These are phyloP conservation scores for Pulveroboletus sp. DNA, from an alignment of 768 basidiomycete species.

Conservation along the genomic window DNA sequence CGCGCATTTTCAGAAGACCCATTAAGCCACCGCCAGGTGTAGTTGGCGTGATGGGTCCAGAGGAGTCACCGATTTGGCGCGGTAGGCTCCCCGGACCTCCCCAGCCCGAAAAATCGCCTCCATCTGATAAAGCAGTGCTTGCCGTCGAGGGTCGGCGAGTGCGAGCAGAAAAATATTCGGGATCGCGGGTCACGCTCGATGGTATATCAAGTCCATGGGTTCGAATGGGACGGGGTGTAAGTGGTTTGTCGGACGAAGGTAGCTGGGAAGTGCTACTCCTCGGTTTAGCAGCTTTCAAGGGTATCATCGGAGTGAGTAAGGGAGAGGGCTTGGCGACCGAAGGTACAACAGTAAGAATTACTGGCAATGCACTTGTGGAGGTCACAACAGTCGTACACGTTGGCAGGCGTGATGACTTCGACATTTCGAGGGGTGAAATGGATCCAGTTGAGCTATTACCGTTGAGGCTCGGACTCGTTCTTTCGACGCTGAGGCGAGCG, in stretches of 20 bases:
- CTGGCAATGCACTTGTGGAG: conserved; percentile 66
- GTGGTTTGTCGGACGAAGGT: conserved; percentile 31
- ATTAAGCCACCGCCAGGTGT: conserved; percentile 64
- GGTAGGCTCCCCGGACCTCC: conserved; percentile 37
- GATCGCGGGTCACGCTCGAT: conserved; percentile 29
- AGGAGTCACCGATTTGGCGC: conserved; percentile 22
- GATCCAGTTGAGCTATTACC: conserved; percentile 19
- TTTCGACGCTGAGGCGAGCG: conserved; percentile 23
- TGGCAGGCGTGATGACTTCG: conserved; percentile 25
- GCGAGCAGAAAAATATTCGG: conserved; percentile 55
- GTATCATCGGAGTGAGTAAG: conserved; percentile 59
- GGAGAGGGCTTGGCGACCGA: conserved; percentile 49
- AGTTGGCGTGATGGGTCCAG: conserved; percentile 43
- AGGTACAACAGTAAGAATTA: conserved; percentile 49
- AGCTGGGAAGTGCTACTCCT: conserved; percentile 44
- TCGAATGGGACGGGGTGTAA: conserved; percentile 36
- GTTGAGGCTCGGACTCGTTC: conserved; percentile 26
- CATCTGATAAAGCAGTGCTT: conserved; percentile 42
- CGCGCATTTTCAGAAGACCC: conserved; percentile 75
- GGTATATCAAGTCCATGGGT: conserved; percentile 44
- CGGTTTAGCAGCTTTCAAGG: conserved; percentile 34
- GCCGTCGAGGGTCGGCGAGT: conserved; percentile 46
- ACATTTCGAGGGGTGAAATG: conserved; percentile 31
- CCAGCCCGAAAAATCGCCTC: conserved; percentile 46
- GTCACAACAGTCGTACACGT: conserved; percentile 48